Evolutionary conservation across 1,139 yeast species (phyloP), one percentile per base, ranked within the genome.

Genomic region (Diutina mesorugosa): DNA sequence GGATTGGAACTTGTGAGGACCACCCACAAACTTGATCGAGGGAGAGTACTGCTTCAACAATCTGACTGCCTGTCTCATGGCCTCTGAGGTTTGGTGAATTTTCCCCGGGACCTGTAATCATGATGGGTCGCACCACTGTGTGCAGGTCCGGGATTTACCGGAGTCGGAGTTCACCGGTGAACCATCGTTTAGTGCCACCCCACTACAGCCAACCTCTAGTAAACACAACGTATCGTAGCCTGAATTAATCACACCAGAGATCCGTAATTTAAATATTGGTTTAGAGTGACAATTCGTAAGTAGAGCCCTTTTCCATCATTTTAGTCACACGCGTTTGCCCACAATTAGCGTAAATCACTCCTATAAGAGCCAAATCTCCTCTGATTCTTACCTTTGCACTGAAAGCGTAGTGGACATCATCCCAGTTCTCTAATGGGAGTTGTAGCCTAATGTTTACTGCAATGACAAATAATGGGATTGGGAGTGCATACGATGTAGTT

Each of bases 21-120:
- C 53, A 12, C 53, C 53, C 32, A 50, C 53, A 50, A 50, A 50
- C 53, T 50, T 50, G 53, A 50, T 50, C 41, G 53, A 50, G n/a
- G 53, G 53, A 38, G 45, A 18, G 53, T 50, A 50, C 41, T 35
- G 41, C 45, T 50, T 50, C 14, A 50, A 16, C 35, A 50, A 50
- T 50, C 53, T 50, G n/a, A 18, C 8, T 12, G 45, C 41, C 28
- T 38, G 28, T 50, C 53, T 50, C 53, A 50, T 50, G 14, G 51
- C 21, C 14, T 21, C 41, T 35, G 41, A 35, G 41, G 41, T 35
- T 35, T 35, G 41, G 47, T 45, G 47, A 18, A n/a, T 18, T 45
- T 45, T 45, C 18, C 18, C 18, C 47, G 47, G 18, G 47, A n/a
- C 47, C 21, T 12, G 26, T 45, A 28, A 18, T 18, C 26, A 45